Evolutionary conservation across 1,139 yeast species (phyloP), one percentile per base, ranked within the genome.

Genomic region (Zygosaccharomyces sapae): DNA sequence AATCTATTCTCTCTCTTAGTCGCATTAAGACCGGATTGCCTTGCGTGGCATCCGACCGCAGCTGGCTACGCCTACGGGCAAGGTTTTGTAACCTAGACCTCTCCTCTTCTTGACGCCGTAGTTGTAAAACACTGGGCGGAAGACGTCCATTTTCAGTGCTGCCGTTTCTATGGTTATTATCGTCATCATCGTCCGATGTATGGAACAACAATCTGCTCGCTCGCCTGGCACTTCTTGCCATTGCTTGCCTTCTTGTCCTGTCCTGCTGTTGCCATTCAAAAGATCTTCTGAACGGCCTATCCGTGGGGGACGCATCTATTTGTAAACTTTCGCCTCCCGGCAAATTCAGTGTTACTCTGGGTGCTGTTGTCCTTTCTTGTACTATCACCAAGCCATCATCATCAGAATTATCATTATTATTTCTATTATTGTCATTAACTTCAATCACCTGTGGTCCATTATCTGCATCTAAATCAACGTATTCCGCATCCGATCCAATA

Each of bases 321-420:
- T 52, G 49, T 30, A 63, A 37, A 2, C 55, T 52, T 27, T 55
- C 55, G 19, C 65, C 63, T 19, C 65, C 66, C 3, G 67, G 68
- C 5, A 63, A 50, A 20, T 53, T 56, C 30, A 63, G 42, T 2
- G 55, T 48, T 10, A 58, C 54, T 12, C 53, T 48, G 2, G 63
- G 59, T 7, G 47, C 54, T 3, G 51, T 44, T 6, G 54, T 55
- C 25, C 60, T 55, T 46, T 63, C 67, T 46, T 56, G 58, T 9
- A 62, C 43, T 13, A 63, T 55, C 31, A 55, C 48, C 8, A 63
- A 29, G 7, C 58, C 65, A 43, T 62, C 66, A 46, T 57, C 65
- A 7, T 52, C 54, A 12, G 37, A 7, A 13, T 27, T n/a, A 33
- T 47, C 34, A 4, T 46, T 50, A 43, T 51, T 38, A 38, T 36